Conservation (phyloP, 2,329 filamentous ascomycete species). For the Aspergillus piperis region DNA sequence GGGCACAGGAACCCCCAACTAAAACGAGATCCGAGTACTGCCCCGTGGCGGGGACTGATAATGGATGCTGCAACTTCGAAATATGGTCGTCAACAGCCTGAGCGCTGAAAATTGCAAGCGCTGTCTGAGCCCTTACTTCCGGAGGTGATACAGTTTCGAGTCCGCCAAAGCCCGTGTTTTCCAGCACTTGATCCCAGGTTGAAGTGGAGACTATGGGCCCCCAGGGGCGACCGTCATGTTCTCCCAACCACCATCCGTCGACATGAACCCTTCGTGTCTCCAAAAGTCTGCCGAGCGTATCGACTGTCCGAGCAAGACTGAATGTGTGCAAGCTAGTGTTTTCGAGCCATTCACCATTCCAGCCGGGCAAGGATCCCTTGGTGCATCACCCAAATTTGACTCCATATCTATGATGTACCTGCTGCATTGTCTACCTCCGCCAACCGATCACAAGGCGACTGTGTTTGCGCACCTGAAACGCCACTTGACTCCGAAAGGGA, state of each 20-base stretch:
- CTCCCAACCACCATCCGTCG: conserved; percentile 16
- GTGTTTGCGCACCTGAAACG: conserved; percentile 37
- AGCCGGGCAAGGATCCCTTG: not conserved
- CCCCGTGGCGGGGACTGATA: not conserved
- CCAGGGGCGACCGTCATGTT: not conserved
- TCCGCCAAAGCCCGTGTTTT: not conserved
- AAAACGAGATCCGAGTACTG: conserved; percentile 2
- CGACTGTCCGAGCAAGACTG: conserved; percentile 16
- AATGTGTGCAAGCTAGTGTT: conserved; percentile 39
- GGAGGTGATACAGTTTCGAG: not conserved
- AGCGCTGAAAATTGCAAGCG: not conserved
- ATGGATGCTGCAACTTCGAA: not conserved
- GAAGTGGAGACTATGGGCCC: not conserved
- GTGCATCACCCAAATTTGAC: conserved; percentile 35
- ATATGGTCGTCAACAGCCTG: conserved; percentile 5
- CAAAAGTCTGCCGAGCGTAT: conserved; percentile 3
- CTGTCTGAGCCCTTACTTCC: not conserved
- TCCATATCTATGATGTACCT: conserved; percentile 50
- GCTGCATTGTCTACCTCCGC: conserved; percentile 46
- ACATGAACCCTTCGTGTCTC: conserved; percentile 20
- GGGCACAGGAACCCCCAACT: not conserved
- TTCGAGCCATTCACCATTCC: conserved; percentile 32
- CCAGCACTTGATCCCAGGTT: not conserved
- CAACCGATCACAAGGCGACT: conserved; percentile 28
- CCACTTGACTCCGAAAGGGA: conserved; percentile 38